Conservation (phyloP, 2,329 filamentous ascomycete genomes). For the Exophiala alcalophila region DNA sequence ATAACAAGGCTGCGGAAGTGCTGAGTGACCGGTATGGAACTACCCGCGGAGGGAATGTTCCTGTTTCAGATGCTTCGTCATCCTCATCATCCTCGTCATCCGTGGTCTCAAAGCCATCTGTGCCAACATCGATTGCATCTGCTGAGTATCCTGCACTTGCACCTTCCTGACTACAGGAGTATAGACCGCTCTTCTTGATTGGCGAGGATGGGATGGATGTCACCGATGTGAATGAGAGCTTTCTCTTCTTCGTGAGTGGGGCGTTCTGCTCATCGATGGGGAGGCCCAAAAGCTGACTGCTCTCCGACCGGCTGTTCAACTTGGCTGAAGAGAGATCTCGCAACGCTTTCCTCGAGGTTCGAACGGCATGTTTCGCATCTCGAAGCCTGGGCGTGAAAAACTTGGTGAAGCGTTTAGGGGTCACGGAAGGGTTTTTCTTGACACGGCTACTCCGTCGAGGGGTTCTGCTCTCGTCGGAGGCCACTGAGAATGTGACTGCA, state of each 20-base stretch:
- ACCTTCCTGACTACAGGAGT: constrained; percentile 23
- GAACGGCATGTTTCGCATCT: constrained; percentile 37
- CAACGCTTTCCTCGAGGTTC: constrained; percentile 45
- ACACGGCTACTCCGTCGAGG: constrained; percentile 35
- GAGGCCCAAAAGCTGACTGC: not conserved
- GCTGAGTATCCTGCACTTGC: not conserved
- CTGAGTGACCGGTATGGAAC: constrained; percentile 19
- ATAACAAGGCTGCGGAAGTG: constrained; percentile 19
- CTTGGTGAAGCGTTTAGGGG: constrained; percentile 50
- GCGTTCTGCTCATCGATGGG: constrained; percentile 1
- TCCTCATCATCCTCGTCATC: constrained; percentile 23
- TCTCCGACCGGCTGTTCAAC: constrained; percentile 21
- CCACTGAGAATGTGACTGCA: constrained; percentile 15
- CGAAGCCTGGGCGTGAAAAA: constrained; percentile 50
- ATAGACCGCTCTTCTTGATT: constrained; percentile 18
- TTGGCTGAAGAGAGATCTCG: constrained; percentile 39
- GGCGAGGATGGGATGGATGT: constrained; percentile 49
- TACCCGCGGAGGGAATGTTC: constrained; percentile 15
- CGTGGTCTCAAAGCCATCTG: constrained; percentile 6
- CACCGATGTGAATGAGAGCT: constrained; percentile 44
- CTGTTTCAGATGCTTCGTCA: constrained; percentile 3
- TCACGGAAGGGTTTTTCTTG: constrained; percentile 47
- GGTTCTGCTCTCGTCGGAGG: constrained; percentile 16
- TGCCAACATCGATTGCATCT: constrained; percentile 4
- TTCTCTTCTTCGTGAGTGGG: constrained; percentile 42